phyloP scores from a whole-genome alignment of 208 protist genomes.

The Leishmania guyanensis region DNA sequence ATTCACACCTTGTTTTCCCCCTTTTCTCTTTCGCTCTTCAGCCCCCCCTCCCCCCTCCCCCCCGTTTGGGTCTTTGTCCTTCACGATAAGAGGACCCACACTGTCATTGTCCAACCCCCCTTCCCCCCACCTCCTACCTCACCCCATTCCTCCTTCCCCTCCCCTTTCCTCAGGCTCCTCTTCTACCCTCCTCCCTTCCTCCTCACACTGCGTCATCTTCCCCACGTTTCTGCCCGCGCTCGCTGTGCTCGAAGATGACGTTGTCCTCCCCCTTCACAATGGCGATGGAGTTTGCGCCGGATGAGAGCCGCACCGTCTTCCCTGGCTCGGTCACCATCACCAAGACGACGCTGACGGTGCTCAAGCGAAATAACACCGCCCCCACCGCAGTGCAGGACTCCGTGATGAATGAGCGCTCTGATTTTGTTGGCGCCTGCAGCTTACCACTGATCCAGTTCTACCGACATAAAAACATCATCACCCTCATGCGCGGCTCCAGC shows the following conservation, averaged over 20 bases:
- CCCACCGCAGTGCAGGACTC: slow-evolving; percentile 17
- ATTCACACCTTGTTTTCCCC: background rate
- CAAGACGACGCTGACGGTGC: slow-evolving; percentile 62
- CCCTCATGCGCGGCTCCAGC: slow-evolving; percentile 45
- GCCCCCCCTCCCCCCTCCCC: background rate
- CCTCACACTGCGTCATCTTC: no score
- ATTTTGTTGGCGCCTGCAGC: slow-evolving; percentile 77
- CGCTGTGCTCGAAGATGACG: background rate
- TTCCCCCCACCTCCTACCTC: background rate
- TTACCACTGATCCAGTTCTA: slow-evolving; percentile 64
- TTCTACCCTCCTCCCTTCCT: no score
- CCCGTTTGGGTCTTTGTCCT: background rate
- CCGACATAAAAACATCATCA: slow-evolving; percentile 44
- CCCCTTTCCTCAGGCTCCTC: no score
- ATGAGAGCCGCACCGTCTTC: slow-evolving; percentile 45
- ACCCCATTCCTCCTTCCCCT: no score
- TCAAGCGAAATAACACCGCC: slow-evolving; percentile 27
- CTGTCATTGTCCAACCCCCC: background rate
- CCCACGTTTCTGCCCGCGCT: background rate
- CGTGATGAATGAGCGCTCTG: slow-evolving; percentile 33
- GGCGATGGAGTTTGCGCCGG: slow-evolving; percentile 49
- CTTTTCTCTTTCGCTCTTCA: background rate
- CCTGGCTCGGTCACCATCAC: slow-evolving; percentile 56
- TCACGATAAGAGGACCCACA: background rate
- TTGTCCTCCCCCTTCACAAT: slow-evolving; percentile 31